Conservation (phyloP, 2,329 filamentous ascomycete species). For the Epichloe scottii region DNA sequence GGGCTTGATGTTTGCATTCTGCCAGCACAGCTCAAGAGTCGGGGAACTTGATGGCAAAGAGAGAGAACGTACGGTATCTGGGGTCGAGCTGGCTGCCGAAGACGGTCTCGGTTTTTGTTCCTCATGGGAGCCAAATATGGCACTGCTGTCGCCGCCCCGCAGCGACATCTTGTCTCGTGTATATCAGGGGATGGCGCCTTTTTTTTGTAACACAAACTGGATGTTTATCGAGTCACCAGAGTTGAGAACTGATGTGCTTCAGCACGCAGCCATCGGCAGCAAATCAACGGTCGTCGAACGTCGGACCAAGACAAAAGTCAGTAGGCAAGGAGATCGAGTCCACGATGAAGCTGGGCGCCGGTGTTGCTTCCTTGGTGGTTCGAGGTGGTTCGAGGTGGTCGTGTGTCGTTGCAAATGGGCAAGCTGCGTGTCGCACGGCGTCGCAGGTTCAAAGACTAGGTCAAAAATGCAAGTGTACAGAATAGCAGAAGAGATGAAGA, state of each 20-base stretch:
- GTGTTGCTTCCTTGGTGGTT: not conserved
- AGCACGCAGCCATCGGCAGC: conserved; percentile 8
- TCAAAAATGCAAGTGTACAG: conserved; percentile 1
- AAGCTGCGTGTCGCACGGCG: conserved; percentile 4
- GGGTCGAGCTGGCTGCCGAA: conserved; percentile 19
- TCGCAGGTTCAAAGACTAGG: conserved; percentile 1
- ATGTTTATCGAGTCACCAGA: not conserved
- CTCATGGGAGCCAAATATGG: conserved; percentile 13
- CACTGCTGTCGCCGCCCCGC: conserved; percentile 17
- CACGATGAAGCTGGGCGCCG: not conserved
- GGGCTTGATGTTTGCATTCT: not conserved
- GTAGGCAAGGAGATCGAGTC: not conserved
- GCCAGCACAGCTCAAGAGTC: not conserved
- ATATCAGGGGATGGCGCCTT: not conserved
- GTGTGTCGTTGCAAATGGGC: not conserved
- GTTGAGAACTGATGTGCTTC: not conserved
- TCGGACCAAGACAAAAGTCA: not conserved
- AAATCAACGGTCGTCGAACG: not conserved
- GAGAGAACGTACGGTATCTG: conserved; percentile 15
- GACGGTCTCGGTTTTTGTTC: conserved; percentile 15
- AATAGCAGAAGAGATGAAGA: conserved; percentile 2
- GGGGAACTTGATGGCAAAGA: not conserved
- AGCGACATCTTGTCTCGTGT: conserved; percentile 21
- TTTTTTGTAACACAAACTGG: not conserved
- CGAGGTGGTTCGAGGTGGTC: not conserved